Evolutionary conservation across 345 rosid species (phyloP).

Genomic region (Firmiana major): DNA sequence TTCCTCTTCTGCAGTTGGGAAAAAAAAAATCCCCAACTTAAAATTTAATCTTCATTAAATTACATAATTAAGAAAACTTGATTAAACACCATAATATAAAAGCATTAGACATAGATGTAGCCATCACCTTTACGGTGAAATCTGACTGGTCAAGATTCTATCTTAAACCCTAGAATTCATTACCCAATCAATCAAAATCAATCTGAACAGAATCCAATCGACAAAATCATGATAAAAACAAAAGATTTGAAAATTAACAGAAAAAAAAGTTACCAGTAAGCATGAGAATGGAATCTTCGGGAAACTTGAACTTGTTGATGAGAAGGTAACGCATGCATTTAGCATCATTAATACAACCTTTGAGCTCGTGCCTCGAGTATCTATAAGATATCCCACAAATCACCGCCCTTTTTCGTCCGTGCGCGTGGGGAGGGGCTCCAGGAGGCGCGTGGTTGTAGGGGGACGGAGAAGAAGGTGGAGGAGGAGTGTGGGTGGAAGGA

Average conservation of each 20-base stretch:
- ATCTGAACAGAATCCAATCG: background rate
- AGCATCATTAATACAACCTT: conserved; percentile 90
- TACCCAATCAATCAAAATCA: background rate
- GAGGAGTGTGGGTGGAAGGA: conserved; percentile 11
- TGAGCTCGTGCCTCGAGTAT: conserved; percentile 74
- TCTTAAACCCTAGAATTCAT: background rate
- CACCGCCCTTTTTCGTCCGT: conserved; percentile 79
- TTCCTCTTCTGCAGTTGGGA: conserved; percentile 69
- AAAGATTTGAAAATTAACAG: background rate
- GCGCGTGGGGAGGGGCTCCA: conserved; percentile 53
- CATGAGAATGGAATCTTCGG: conserved; percentile 74
- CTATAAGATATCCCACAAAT: conserved; percentile 76
- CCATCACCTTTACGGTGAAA: too few species aligned
- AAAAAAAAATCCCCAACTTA: background rate
- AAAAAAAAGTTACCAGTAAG: conserved; percentile 52
- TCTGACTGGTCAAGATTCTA: background rate
- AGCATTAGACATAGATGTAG: background rate
- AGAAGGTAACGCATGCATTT: conserved; percentile 86
- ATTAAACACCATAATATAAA: background rate
- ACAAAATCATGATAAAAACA: background rate
- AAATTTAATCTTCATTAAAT: background rate
- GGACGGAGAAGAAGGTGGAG: conserved; percentile 30
- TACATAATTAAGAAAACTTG: background rate
- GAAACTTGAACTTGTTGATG: conserved; percentile 65
- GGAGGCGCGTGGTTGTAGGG: conserved; percentile 51